Base-by-base conservation (phyloP, 176 grass and related monocot genomes). In the Phragmites australis region DNA sequence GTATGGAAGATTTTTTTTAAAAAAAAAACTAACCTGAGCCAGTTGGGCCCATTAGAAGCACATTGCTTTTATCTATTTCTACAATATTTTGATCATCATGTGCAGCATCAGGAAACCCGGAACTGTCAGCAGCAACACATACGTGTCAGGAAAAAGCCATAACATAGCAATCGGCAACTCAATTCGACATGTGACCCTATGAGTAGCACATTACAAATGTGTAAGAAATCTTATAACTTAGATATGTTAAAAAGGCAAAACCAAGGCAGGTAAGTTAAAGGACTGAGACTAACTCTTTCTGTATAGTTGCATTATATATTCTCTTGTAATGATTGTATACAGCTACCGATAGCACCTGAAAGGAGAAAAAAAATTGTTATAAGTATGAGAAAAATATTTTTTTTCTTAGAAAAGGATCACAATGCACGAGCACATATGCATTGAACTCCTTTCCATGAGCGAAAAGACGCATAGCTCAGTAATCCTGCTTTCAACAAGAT, bases 21-120 rank as follows among this genome's bases (percentile, higher is more conserved):
- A 58, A 75, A 57, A 68, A 39, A 31, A 30, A 55, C 49, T 15
- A 56, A 92, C 95, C 96, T 83, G 92, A 98, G 47, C 96, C 96
- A 85, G 96, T 98, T 40, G 96, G 96, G 47, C 92, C 96, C 90
- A 98, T 89, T 84, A 98, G 72, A 32, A 98, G 92, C 32, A 98
- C 86, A 87, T 98, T 98, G 84, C 96, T 98, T 90, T 98, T 98
- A 79, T 98, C 96, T 89, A 98, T 88, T 89, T 98, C 96, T 77
- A 98, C 86, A 83, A 89, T 86, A 72, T 92, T 88, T 87, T 90
- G 63, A 58, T 89, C 83, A 90, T 93, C 88, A 50, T 69, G 82
- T 81, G 65, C 65, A 30, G 26, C n/a, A 3, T 93, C 83, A 57
- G 39, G 64, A 73, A 60, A 63, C 49, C 59, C 87, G 73, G 52